Percentiles rank a stretch among this genome's conserved stretches.
Conservation (phyloP, 768 basidiomycete species). For the Amanita molliuscula region DNA sequence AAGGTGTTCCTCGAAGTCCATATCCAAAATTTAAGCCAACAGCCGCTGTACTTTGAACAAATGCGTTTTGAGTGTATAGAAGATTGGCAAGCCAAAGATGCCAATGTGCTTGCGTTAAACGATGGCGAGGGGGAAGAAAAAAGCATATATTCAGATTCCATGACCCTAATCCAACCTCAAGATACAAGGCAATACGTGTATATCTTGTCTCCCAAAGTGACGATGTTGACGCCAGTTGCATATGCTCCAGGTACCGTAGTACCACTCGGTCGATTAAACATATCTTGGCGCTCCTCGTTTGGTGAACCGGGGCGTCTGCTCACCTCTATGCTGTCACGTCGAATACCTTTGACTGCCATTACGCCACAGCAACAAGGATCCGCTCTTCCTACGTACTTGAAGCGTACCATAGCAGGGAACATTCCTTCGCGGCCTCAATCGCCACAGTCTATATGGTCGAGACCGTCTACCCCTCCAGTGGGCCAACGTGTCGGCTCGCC, state of each 20-base stretch:
- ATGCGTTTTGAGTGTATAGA: conserved; percentile 70
- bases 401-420: conserved; percentile 33
- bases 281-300: conserved; percentile 78
- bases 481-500: conserved; percentile 11
- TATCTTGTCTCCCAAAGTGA: conserved; percentile 47
- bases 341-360: conserved; percentile 48
- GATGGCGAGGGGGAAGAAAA: conserved; percentile 14
- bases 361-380: conserved; percentile 42
- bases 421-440: conserved; percentile 38
- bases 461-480: conserved; percentile 3
- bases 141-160: conserved; percentile 48
- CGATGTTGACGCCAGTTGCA: conserved; percentile 33
- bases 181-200: conserved; percentile 86
- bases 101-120: conserved; percentile 29
- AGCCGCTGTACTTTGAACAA: conserved; percentile 70
- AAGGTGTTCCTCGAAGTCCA: conserved; percentile 90
- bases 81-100: conserved; percentile 51
- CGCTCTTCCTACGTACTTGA: conserved; percentile 73
- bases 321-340: conserved; percentile 81
- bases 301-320: conserved; percentile 82
- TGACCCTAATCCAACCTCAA: conserved; percentile 72
- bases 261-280: conserved; percentile 79
- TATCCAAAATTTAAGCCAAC: conserved; percentile 78
- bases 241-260: conserved; percentile 63
- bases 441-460: conserved; percentile 28